These are phyloP conservation scores for Lineolata rhizophorae DNA, from an alignment of 495 filamentous ascomycete species.

Conservation along the genomic window DNA sequence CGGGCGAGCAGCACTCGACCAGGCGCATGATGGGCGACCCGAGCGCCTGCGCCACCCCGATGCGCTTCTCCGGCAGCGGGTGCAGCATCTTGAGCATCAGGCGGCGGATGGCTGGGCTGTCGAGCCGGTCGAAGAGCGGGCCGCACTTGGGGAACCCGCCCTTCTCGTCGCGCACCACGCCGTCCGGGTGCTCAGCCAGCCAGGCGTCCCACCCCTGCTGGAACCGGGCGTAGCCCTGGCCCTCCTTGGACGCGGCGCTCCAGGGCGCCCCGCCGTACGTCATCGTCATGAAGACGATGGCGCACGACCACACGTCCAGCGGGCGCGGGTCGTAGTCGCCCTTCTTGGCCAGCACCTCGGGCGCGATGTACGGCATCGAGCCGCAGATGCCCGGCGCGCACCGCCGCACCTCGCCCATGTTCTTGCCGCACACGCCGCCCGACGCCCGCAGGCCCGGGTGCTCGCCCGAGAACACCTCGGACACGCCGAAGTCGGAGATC, in stretches of 20 bases:
- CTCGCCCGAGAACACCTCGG: slow-evolving; percentile 50
- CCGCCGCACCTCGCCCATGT: slow-evolving; percentile 40
- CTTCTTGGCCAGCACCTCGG: slow-evolving; percentile 45
- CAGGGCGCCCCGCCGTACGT: slow-evolving; percentile 42
- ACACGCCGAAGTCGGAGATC: slow-evolving; percentile 63
- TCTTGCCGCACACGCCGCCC: slow-evolving; percentile 39
- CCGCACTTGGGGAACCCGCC: slow-evolving; percentile 26
- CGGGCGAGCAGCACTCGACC: slow-evolving; percentile 43
- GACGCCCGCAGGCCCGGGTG: slow-evolving; percentile 46
- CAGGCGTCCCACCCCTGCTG: slow-evolving; percentile 40
- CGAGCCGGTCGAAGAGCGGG: slow-evolving; percentile 20
- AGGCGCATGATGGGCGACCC: slow-evolving; percentile 39
- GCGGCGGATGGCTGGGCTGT: slow-evolving; percentile 30
- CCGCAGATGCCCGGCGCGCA: slow-evolving; percentile 55
- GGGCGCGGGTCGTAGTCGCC: slow-evolving; percentile 41
- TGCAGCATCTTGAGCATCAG: slow-evolving; percentile 58
- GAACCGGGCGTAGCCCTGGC: slow-evolving; percentile 32
- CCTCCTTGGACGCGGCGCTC: slow-evolving; percentile 28
- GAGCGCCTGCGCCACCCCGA: slow-evolving; percentile 37
- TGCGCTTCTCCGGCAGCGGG: slow-evolving; percentile 41
- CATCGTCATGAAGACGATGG: slow-evolving; percentile 48
- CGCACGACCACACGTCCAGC: slow-evolving; percentile 61
- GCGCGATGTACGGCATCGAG: slow-evolving; percentile 55
- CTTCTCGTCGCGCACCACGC: slow-evolving; percentile 21
- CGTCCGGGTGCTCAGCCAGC: slow-evolving; percentile 26